A percentile compares a stretch with the other conserved stretches of the same genome.
Evolutionary conservation across 306 rosid genomes (phyloP).

Genomic region (Dryas alaskensis): DNA sequence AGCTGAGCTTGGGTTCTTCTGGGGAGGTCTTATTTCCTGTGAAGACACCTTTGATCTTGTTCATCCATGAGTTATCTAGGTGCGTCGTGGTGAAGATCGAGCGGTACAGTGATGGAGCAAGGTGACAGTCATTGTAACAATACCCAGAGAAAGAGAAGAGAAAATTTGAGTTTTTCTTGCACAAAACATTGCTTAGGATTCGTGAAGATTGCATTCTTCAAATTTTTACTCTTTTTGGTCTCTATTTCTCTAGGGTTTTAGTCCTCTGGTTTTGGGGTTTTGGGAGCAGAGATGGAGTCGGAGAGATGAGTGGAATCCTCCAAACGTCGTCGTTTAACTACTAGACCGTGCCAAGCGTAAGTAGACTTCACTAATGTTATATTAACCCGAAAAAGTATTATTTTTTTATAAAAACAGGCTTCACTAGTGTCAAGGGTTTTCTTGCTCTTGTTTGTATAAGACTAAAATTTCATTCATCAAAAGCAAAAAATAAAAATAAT

Average conservation of each 20-base stretch:
- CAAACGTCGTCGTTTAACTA: neutral
- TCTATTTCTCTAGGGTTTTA: constrained; percentile 1
- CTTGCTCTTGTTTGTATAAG: too few relatives aligned
- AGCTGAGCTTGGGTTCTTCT: constrained; percentile 30
- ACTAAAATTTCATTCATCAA: too few relatives aligned
- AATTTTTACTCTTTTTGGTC: neutral
- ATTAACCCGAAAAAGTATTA: too few relatives aligned
- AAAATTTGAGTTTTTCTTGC: constrained; percentile 13
- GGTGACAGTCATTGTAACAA: constrained; percentile 14
- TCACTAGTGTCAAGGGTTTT: too few relatives aligned
- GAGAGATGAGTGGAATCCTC: neutral
- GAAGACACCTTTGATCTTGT: constrained; percentile 70
- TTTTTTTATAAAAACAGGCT: too few relatives aligned
- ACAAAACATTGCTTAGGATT: constrained; percentile 28
- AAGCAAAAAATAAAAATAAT: too few relatives aligned
- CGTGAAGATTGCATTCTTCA: constrained; percentile 41
- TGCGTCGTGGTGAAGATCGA: constrained; percentile 57
- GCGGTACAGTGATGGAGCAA: constrained; percentile 39
- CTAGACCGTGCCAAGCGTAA: neutral
- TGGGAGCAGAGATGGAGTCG: neutral
- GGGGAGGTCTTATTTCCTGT: constrained; percentile 52
- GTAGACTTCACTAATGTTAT: too few relatives aligned
- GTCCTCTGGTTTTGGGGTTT: neutral
- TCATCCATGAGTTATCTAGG: constrained; percentile 66
- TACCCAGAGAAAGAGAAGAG: constrained; percentile 7